Evolutionary conservation across 257 asterid genomes (phyloP), one percentile per base, ranked within the genome.

Genomic region (Gentiana straminea): DNA sequence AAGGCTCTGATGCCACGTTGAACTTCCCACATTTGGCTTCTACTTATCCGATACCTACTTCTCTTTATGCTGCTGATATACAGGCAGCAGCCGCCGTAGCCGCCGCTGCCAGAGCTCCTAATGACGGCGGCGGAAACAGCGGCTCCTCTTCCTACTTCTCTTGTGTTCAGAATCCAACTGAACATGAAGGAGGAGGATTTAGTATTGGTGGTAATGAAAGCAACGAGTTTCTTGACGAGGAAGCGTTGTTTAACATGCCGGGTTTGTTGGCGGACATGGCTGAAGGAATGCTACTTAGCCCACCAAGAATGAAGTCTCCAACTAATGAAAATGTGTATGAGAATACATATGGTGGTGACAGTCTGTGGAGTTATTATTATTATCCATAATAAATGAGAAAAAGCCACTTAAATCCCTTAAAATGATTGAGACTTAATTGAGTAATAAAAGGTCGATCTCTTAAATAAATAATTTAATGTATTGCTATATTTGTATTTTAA

Each of bases 201-300:
- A 3, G 49, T 3, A 11, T 13, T 3, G 24, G 24, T 0, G 24
- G 24, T 24, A 24, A 24, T 24, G 24, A 24, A 24, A 24, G 24
- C 24, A 24, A 24, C 24, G 73, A 68, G 24, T 79, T 59, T 49
- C 54, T 80, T 2, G 86, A 82, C 39, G 91, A 77, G 75, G 86
- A 79, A 33, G 87, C 59, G 3, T 24, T 83, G 56, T 71, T 82
- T 49, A 69, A 60, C 60, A 77, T 77, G 84, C 84, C 91, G 5
- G 70, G 66, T 55, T 61, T 82, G 68, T 69, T 82, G 58, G 76
- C 7, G 58, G 79, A 79, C 66, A 82, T 82, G 91, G 91, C 86
- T 9, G 76, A 57, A 62, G 91, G 81, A 8, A 75, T 82, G 91
- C 82, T 79, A 0, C 57, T 82, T 3, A 82, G 82, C 74, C 91